Evolutionary conservation across 106 monocot genomes (phyloP).

Genomic region (Apostasia ramifera): DNA sequence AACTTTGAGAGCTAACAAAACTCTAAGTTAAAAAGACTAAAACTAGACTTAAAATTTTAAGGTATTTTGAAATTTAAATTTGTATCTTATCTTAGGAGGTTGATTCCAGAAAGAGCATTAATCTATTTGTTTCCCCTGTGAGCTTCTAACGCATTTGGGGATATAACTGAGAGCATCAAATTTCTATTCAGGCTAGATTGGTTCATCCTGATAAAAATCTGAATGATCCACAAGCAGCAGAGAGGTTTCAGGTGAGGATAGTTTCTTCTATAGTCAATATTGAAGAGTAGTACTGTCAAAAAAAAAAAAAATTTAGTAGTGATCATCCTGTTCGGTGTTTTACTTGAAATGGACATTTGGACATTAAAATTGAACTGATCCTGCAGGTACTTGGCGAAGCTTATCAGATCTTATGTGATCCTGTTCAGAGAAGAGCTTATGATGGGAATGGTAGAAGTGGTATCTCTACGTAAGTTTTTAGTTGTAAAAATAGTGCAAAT

Average conservation of each 20-base stretch:
- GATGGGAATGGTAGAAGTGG: constrained; percentile 53
- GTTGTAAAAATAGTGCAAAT: not conserved
- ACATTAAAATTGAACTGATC: not conserved
- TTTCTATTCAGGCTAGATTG: constrained; percentile 35
- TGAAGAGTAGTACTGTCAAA: no score
- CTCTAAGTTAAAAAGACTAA: no score
- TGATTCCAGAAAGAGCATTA: no score
- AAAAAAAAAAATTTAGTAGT: no score
- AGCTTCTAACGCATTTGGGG: no score
- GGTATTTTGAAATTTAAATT: no score
- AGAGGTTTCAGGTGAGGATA: constrained; percentile 47
- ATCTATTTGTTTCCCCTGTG: no score
- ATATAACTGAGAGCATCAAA: not conserved
- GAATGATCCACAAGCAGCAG: constrained; percentile 46
- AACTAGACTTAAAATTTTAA: no score
- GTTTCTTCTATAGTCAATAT: not conserved
- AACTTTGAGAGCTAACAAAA: no score
- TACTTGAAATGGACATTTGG: not conserved
- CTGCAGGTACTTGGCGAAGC: constrained; percentile 75
- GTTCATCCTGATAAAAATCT: constrained; percentile 63
- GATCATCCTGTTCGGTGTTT: not conserved
- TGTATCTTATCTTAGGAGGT: no score
- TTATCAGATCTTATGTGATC: constrained; percentile 81
- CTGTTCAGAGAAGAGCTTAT: constrained; percentile 54
- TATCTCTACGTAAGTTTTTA: constrained; percentile 42